These are phyloP conservation scores for Cladophialophora bantiana DNA, from an alignment of 2,329 filamentous ascomycete species.

Conservation along the genomic window DNA sequence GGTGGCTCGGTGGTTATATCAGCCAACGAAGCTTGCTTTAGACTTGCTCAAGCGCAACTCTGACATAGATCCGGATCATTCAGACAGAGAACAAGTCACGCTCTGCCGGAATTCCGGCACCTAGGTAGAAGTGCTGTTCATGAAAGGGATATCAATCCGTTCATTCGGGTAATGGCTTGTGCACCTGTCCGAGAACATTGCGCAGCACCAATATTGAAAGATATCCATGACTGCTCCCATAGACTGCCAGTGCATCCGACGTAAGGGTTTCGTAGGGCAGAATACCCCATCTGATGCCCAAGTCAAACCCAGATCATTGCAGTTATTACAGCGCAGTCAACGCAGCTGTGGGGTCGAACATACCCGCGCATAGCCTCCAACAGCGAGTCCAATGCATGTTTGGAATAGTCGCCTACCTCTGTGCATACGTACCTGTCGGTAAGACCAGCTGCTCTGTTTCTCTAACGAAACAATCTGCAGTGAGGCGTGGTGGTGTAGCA, in stretches of 20 bases:
- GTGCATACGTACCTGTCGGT: not conserved
- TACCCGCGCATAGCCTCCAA: not conserved
- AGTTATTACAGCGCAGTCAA: not conserved
- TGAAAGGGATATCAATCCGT: too few species aligned
- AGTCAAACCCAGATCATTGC: not conserved
- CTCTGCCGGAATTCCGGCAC: not conserved
- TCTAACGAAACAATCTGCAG: not conserved
- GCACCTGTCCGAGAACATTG: not conserved
- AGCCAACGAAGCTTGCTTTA: not conserved
- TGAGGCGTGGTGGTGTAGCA: not conserved
- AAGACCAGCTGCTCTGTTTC: not conserved
- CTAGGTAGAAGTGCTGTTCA: too few species aligned
- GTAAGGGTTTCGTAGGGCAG: not conserved
- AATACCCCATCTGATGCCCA: not conserved
- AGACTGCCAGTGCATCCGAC: not conserved
- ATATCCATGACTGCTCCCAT: not conserved
- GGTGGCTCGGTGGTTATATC: not conserved
- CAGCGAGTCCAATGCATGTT: not conserved
- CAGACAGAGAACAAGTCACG: not conserved
- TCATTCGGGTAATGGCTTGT: too few species aligned
- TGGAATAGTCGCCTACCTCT: not conserved
- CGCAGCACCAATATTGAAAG: not conserved
- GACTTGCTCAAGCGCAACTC: not conserved
- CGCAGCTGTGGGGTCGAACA: not conserved
- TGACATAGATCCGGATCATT: not conserved